Evolutionary conservation across 805 yeast genomes (phyloP).

Genomic region (Myxozyma lipomycoides): DNA sequence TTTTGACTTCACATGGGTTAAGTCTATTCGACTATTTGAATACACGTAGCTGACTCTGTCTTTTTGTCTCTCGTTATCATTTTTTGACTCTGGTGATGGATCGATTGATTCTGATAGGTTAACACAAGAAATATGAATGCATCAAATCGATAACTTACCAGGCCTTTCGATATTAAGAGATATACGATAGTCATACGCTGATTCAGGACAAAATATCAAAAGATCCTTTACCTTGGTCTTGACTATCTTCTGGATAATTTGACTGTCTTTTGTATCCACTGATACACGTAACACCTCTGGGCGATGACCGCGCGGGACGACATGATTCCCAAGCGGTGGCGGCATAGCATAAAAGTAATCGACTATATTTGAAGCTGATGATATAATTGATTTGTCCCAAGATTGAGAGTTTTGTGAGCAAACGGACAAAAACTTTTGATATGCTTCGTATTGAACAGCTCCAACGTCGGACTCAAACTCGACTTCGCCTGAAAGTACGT

Average conservation of each 20-base stretch:
- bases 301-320: neutral
- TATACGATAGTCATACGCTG: slow-evolving; percentile 22
- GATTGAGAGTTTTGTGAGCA: slow-evolving; percentile 5
- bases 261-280: slow-evolving; percentile 8
- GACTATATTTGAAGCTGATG: slow-evolving; percentile 2
- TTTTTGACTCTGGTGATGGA: slow-evolving; percentile 1
- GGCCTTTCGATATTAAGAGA: slow-evolving; percentile 23
- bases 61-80: slow-evolving; percentile 12
- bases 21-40: slow-evolving; percentile 19
- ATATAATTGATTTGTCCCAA: slow-evolving; percentile 8
- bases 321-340: slow-evolving; percentile 1
- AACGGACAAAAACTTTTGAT: slow-evolving; percentile 10
- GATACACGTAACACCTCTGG: slow-evolving; percentile 16
- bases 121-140: neutral
- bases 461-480: slow-evolving; percentile 24
- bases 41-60: slow-evolving; percentile 18
- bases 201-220: slow-evolving; percentile 26
- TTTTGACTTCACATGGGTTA: slow-evolving; percentile 15
- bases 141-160: neutral
- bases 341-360: slow-evolving; percentile 1
- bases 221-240: slow-evolving; percentile 20
- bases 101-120: slow-evolving; percentile 6
- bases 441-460: slow-evolving; percentile 17
- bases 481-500: slow-evolving; percentile 21
- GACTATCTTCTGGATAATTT: slow-evolving; percentile 9